These are phyloP conservation scores for Coffea humblotiana DNA, from an alignment of 305 asterid species.

Conservation along the genomic window DNA sequence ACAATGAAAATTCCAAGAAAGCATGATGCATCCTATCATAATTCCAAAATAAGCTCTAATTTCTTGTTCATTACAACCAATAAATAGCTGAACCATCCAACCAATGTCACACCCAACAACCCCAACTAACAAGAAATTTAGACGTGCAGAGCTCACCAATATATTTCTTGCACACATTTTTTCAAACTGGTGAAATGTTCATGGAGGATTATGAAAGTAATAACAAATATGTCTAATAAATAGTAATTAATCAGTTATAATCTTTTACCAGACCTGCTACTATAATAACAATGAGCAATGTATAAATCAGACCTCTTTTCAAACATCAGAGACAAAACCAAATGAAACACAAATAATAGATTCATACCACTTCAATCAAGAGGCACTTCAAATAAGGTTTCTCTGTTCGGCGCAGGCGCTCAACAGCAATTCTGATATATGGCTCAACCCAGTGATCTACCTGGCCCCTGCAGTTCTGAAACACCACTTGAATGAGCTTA, in stretches of 20 bases:
- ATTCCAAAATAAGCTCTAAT: neutral
- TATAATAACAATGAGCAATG: neutral
- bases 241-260: neutral
- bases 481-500: slow-evolving; percentile 88
- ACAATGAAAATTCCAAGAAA: neutral
- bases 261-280: neutral
- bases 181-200: neutral
- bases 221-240: neutral
- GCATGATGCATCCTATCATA: no score
- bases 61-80: neutral
- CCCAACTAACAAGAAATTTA: neutral
- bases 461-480: slow-evolving; percentile 92
- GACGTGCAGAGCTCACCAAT: neutral
- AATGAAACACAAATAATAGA: slow-evolving; percentile 2
- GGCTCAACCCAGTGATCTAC: slow-evolving; percentile 99
- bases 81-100: neutral
- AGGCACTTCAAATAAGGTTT: slow-evolving; percentile 79
- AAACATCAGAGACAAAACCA: neutral
- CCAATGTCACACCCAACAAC: neutral
- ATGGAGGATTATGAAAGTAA: neutral
- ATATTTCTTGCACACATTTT: neutral
- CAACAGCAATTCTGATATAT: slow-evolving; percentile 71
- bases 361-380: slow-evolving; percentile 83
- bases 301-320: neutral
- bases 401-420: slow-evolving; percentile 80